Base-by-base conservation (phyloP, 2,329 filamentous ascomycete genomes). In the Stylonectria norvegica region DNA sequence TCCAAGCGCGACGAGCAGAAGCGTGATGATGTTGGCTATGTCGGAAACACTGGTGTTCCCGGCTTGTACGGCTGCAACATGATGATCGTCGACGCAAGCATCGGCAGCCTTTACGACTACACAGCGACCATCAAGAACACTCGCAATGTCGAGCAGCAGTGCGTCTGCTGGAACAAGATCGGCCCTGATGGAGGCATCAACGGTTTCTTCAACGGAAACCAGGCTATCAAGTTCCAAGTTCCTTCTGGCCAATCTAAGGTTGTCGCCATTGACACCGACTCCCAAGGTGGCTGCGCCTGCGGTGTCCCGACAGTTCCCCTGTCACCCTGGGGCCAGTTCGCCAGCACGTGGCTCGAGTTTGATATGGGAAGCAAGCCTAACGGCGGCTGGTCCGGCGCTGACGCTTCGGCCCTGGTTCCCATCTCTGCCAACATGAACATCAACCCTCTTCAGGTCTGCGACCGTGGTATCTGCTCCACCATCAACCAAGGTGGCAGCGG, bases 91-190 rank as follows among this genome's bases (percentile, higher is more conserved):
- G 52, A 62, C 48, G 53, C 50, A 41, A 46, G 49, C 34, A 55
- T 66, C 34, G 60, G 59, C 43, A 33, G 52, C 43, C 37, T 65
- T 47, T 77, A 76, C 64, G 46, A 69, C 38, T 73, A 75, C 64
- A 60, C 61, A 14, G 46, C 63, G 45, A 60, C 61, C 47, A 70
- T 73, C 55, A 58, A 56, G 36, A 65, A 67, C 55, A 65, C 62
- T 34, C 59, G 61, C 37, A 57, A 42, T 46, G 36, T 54, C 30
- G 61, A 65, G 39, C 53, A 61, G 43, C 27, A 59, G 31, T 75
- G 74, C 55, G 52, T 55, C 27, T 70, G 67, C 65, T 75, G 61
- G 64, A 72, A 74, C 70, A 78, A 78, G 71, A 74, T 76, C 38
- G 73, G 73, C 32, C 55, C 61, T 11, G 51, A 64, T 32, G 63